Percentiles rank a stretch among this genome's conserved stretches.
Evolutionary conservation across 2,329 filamentous ascomycete genomes (phyloP).

Genomic region (Lecanicillium sp.): DNA sequence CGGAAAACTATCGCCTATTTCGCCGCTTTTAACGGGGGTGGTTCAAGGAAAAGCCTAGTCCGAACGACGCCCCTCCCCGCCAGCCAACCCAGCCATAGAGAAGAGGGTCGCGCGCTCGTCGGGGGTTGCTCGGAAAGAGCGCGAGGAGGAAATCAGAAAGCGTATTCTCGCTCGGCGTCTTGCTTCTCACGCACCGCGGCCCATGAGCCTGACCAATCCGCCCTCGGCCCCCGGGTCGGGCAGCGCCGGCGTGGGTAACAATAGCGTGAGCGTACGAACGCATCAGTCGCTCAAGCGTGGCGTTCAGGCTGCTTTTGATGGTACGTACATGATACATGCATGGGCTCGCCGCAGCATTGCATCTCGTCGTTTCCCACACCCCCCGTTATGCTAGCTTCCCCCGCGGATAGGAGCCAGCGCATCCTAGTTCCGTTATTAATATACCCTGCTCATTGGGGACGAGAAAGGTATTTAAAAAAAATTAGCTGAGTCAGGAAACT

Average conservation of each 20-base stretch:
- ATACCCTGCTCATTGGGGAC: background rate
- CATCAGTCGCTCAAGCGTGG: constrained; percentile 49
- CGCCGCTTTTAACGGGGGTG: no score
- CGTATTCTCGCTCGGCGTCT: background rate
- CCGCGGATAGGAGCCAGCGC: background rate
- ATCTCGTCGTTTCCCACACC: background rate
- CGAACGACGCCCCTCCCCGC: no score
- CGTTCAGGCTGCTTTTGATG: constrained; percentile 56
- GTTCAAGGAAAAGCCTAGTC: no score
- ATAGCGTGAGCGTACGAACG: constrained; percentile 32
- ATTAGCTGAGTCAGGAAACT: background rate
- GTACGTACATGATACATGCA: no score
- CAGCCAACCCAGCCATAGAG: no score
- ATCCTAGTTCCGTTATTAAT: constrained; percentile 4
- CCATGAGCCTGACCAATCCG: constrained; percentile 51
- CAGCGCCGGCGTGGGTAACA: constrained; percentile 37
- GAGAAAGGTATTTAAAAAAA: no score
- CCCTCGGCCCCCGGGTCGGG: constrained; percentile 31
- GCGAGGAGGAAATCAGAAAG: background rate
- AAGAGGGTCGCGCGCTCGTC: no score
- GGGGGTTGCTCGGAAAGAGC: no score
- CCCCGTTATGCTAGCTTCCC: constrained; percentile 15
- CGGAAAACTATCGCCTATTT: no score
- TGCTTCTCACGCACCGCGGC: background rate
- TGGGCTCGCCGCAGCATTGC: no score